Base-by-base conservation (phyloP, 179 eudicot species). In the Corrigiola litoralis region DNA sequence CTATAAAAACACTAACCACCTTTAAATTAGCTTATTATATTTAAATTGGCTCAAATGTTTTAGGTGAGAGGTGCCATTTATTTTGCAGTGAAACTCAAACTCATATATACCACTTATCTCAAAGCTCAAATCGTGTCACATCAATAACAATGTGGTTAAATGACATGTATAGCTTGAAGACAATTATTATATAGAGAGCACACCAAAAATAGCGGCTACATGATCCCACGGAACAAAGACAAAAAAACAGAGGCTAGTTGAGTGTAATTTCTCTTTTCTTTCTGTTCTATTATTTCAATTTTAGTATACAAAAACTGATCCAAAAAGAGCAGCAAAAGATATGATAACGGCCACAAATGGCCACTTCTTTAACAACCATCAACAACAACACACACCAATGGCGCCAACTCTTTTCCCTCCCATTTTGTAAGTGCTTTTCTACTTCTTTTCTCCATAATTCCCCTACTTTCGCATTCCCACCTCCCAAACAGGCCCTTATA, bases 301-400 rank as follows among this genome's bases (percentile, higher is more conserved):
- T 1, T 1, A 8, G 1, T 42, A 1, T 14, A n/a, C n/a, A 8
- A 9, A 27, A 27, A 25, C 10, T 21, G 11, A 49, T 49, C 16
- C 25, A 7, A n/a, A 12, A 58, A 37, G 20, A 14, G 9, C 1
- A 13, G 23, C 2, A 38, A 38, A 68, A 12, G 66, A 58, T 64
- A 37, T 46, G 63, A 21, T 61, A 80, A 85, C 78, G 82, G 84
- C 84, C 89, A 82, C 84, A 77, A 64, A 90, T 89, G 96, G 86
- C 85, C 81, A 65, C 66, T 47, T 68, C 74, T 79, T 41, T 75
- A 28, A n/a, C n/a, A n/a, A 69, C 56, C 84, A 58, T 76, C 46
- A 72, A 75, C 69, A 62, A 69, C 75, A 68, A 71, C 73, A 76
- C 83, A 24, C 64, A 72, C 6, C 89, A 77, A 54, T 74, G 69